Percentiles rank a stretch among this genome's conserved stretches.
Evolutionary conservation across 179 eudicot species (phyloP).

Genomic region (Actinidia polygama): DNA sequence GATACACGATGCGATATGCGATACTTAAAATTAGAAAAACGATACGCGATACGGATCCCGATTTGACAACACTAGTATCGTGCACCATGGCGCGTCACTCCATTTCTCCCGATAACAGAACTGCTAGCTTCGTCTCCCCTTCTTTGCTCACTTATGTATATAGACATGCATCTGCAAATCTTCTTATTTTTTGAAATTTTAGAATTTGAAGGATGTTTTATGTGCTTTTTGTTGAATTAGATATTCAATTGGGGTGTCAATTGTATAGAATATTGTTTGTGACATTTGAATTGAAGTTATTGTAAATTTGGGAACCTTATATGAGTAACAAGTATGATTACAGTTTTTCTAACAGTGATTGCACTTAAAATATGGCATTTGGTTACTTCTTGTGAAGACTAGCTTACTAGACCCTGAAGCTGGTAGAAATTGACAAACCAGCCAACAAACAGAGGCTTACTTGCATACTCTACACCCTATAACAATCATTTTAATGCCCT

Average conservation of each 20-base stretch:
- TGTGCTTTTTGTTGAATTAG: not conserved
- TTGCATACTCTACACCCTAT: too few relatives aligned
- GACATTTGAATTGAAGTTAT: not conserved
- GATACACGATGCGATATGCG: too few relatives aligned
- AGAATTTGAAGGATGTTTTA: too few relatives aligned
- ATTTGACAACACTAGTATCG: conserved; percentile 2
- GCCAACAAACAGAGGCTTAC: too few relatives aligned
- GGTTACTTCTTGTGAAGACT: conserved; percentile 1
- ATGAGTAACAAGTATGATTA: not conserved
- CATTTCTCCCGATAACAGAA: conserved; percentile 54
- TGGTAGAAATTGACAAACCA: too few relatives aligned
- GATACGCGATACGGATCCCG: too few relatives aligned
- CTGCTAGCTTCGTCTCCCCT: conserved; percentile 33
- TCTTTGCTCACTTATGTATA: not conserved
- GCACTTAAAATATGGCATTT: not conserved
- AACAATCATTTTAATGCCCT: too few relatives aligned
- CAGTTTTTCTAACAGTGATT: not conserved
- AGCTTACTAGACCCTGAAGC: too few relatives aligned
- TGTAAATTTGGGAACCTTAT: not conserved
- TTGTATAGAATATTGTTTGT: not conserved
- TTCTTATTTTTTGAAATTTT: too few relatives aligned
- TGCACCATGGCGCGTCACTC: conserved; percentile 74
- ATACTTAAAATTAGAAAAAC: too few relatives aligned
- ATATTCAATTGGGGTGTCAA: not conserved
- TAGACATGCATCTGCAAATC: not conserved